Percentiles rank a stretch among this genome's conserved stretches.
Evolutionary conservation across 2,329 filamentous ascomycete species (phyloP).

Genomic region (Ophiosphaerella korrae): DNA sequence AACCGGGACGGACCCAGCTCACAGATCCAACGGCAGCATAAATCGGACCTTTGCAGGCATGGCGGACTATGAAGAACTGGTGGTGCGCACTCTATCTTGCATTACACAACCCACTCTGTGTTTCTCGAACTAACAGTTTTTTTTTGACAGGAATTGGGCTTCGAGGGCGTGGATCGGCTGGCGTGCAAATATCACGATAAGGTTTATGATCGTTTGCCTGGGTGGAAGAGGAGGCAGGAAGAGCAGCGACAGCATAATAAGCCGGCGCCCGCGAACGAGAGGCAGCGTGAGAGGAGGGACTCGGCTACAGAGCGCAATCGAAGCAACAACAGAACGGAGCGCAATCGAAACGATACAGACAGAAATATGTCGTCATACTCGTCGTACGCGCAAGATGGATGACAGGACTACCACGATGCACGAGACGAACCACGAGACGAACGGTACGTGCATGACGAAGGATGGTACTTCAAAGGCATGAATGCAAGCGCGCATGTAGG

Average conservation of each 20-base stretch:
- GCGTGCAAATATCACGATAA: conserved; percentile 39
- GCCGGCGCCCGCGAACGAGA: background rate
- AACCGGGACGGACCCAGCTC: conserved; percentile 5
- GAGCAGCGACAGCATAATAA: background rate
- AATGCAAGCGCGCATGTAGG: conserved; percentile 14
- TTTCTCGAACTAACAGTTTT: background rate
- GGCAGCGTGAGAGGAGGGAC: background rate
- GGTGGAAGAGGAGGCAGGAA: conserved; percentile 14
- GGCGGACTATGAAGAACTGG: conserved; percentile 33
- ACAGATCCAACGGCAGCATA: conserved; percentile 23
- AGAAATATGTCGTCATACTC: conserved; percentile 18
- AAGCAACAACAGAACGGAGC: background rate
- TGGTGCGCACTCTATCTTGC: conserved; percentile 22
- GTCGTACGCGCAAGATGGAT: conserved; percentile 14
- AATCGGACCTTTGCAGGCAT: conserved; percentile 14
- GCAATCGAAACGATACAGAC: background rate
- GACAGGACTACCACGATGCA: conserved; percentile 13
- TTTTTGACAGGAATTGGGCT: conserved; percentile 40
- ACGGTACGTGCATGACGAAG: conserved; percentile 23
- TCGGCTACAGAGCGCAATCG: background rate
- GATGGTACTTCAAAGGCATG: conserved; percentile 17
- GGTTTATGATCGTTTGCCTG: conserved; percentile 25
- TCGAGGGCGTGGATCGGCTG: conserved; percentile 39
- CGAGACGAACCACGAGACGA: conserved; percentile 13
- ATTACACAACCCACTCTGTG: background rate